Evolutionary conservation across 768 basidiomycete genomes (phyloP).

Genomic region (Lyophyllum decastes): DNA sequence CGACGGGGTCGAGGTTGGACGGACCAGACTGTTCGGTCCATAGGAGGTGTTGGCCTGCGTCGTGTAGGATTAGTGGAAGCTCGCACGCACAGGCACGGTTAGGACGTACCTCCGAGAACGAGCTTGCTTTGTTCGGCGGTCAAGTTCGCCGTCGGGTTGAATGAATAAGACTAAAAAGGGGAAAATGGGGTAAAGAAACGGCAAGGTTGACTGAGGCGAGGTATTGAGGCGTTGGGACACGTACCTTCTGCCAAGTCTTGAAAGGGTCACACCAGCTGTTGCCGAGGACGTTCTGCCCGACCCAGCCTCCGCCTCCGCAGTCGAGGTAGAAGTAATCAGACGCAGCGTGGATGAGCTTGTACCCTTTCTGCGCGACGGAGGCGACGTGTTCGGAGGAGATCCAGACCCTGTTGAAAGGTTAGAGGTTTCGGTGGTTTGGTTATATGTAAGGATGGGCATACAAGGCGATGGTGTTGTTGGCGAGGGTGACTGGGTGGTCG

Average conservation of each 20-base stretch:
- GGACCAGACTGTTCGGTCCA: slow-evolving; percentile 78
- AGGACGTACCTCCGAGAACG: slow-evolving; percentile 59
- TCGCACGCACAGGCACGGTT: slow-evolving; percentile 11
- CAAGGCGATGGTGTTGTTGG: slow-evolving; percentile 59
- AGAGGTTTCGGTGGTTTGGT: not conserved
- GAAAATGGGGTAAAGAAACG: too few species aligned
- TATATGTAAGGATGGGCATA: slow-evolving; percentile 29
- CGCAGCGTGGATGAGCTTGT: slow-evolving; percentile 64
- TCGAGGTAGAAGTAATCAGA: slow-evolving; percentile 84
- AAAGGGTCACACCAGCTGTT: slow-evolving; percentile 79
- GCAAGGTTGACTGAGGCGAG: not conserved
- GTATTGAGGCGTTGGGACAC: not conserved
- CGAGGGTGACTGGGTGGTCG: slow-evolving; percentile 40
- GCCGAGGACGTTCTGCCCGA: slow-evolving; percentile 46
- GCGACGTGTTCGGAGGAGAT: slow-evolving; percentile 63
- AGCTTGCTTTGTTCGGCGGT: slow-evolving; percentile 49
- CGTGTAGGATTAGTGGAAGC: not conserved
- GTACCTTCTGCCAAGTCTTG: slow-evolving; percentile 77
- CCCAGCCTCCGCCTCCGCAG: slow-evolving; percentile 74
- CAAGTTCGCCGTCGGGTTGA: slow-evolving; percentile 68
- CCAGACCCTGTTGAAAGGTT: slow-evolving; percentile 55
- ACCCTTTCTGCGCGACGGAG: slow-evolving; percentile 61
- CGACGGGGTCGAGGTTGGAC: slow-evolving; percentile 62
- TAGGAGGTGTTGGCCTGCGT: slow-evolving; percentile 59
- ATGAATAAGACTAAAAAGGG: slow-evolving; percentile 62